Conservation (phyloP, 1,284 basidiomycete species). For the Pyrrhoderma noxium region DNA sequence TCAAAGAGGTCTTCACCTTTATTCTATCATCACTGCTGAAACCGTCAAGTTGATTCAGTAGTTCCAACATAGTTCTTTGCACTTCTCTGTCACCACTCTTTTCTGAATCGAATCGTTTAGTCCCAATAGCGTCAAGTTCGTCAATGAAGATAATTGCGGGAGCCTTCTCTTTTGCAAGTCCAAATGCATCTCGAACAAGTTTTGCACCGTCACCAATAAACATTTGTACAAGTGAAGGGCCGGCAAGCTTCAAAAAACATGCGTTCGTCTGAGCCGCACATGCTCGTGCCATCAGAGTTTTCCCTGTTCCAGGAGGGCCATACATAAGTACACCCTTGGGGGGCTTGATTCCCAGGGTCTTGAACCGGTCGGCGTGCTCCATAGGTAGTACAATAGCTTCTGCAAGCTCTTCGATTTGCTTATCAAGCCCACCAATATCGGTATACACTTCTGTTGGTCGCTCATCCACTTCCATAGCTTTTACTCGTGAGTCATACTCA, state of each 20-base stretch:
- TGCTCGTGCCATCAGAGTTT: conserved; percentile 70
- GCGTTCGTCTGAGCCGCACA: conserved; percentile 80
- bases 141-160: conserved; percentile 81
- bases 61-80: conserved; percentile 74
- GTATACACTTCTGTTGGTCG: conserved; percentile 74
- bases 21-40: conserved; percentile 91
- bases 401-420: conserved; percentile 77
- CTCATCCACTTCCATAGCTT: conserved; percentile 92
- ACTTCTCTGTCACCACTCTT: conserved; percentile 77
- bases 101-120: conserved; percentile 75
- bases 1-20: conserved; percentile 53
- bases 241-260: conserved; percentile 75
- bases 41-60: conserved; percentile 71
- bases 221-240: conserved; percentile 76
- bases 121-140: conserved; percentile 75
- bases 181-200: conserved; percentile 72
- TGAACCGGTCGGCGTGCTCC: conserved; percentile 79
- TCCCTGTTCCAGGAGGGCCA: conserved; percentile 73
- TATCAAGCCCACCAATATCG: conserved; percentile 75
- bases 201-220: conserved; percentile 81
- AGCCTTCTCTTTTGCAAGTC: conserved; percentile 71
- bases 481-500: conserved; percentile 75
- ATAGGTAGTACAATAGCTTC: conserved; percentile 78
- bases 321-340: conserved; percentile 80
- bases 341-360: conserved; percentile 73